Evolutionary conservation across 2,329 filamentous ascomycete species (phyloP).

Genomic region (Aphanocladium album): DNA sequence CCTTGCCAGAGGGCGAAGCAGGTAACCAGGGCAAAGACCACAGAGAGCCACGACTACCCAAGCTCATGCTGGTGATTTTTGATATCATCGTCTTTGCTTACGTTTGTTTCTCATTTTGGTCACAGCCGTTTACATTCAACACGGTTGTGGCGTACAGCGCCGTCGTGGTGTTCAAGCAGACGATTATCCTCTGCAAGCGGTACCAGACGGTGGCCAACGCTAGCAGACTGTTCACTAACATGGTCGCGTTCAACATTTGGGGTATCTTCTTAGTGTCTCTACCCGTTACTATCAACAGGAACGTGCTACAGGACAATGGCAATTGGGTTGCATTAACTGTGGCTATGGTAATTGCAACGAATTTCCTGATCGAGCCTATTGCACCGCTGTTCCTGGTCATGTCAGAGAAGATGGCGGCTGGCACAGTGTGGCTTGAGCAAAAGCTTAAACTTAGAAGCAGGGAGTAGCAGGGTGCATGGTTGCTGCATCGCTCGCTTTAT

Average conservation of each 20-base stretch:
- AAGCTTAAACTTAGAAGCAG: background rate
- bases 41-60: constrained; percentile 16
- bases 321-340: constrained; percentile 16
- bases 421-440: background rate
- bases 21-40: background rate
- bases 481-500: too few relatives aligned
- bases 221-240: constrained; percentile 17
- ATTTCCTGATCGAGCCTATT: constrained; percentile 16
- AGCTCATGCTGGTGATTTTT: constrained; percentile 17
- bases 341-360: constrained; percentile 17
- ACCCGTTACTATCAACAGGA: constrained; percentile 15
- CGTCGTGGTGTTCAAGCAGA: constrained; percentile 18
- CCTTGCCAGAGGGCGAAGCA: background rate
- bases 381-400: constrained; percentile 9
- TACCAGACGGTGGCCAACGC: constrained; percentile 18
- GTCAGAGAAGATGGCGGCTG: background rate
- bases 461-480: too few relatives aligned
- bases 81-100: constrained; percentile 18
- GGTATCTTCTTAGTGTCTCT: constrained; percentile 17
- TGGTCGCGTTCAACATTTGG: constrained; percentile 17
- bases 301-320: constrained; percentile 12
- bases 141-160: constrained; percentile 17
- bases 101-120: constrained; percentile 17
- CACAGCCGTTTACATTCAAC: constrained; percentile 19
- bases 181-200: constrained; percentile 15